Percentiles rank a stretch among this genome's conserved stretches.
phyloP scores from a whole-genome alignment of 495 filamentous ascomycete genomes.

The Penicillium mononematosum region DNA sequence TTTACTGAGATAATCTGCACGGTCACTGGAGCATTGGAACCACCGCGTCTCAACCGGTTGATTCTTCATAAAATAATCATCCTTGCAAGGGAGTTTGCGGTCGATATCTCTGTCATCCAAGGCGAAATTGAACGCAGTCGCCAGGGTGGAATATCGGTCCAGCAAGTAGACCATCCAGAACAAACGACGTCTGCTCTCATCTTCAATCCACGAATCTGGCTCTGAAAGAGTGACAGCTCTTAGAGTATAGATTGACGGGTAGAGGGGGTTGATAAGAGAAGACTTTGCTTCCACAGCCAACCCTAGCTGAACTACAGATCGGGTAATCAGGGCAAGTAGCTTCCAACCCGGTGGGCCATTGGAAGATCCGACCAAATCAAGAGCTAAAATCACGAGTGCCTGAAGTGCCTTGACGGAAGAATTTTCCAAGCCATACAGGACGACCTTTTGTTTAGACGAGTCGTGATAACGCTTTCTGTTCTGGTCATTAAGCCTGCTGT shows the following conservation, averaged over 20 bases:
- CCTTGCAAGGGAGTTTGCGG: constrained; percentile 78
- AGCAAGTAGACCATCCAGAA: constrained; percentile 94
- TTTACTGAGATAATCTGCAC: constrained; percentile 62
- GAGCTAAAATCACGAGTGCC: constrained; percentile 76
- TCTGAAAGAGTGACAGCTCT: constrained; percentile 79
- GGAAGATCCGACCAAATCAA: constrained; percentile 74
- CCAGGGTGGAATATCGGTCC: constrained; percentile 83
- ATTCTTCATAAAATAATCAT: constrained; percentile 81
- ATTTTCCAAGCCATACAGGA: constrained; percentile 81
- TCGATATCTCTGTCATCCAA: constrained; percentile 87
- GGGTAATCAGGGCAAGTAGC: constrained; percentile 78
- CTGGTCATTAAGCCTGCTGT: constrained; percentile 67
- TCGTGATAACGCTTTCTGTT: constrained; percentile 71
- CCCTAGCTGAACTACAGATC: constrained; percentile 81
- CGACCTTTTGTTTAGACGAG: constrained; percentile 77
- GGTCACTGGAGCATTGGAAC: constrained; percentile 59
- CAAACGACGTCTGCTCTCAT: constrained; percentile 75
- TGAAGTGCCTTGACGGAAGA: constrained; percentile 84
- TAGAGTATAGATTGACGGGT: constrained; percentile 79
- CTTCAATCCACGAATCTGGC: constrained; percentile 80
- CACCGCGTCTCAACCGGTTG: constrained; percentile 79
- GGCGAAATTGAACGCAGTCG: constrained; percentile 87
- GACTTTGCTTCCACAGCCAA: constrained; percentile 78
- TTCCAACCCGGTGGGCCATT: constrained; percentile 90
- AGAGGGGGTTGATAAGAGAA: constrained; percentile 67